These are phyloP conservation scores for Pterocarpus santalinus DNA, from an alignment of 306 rosid genomes.

Conservation along the genomic window DNA sequence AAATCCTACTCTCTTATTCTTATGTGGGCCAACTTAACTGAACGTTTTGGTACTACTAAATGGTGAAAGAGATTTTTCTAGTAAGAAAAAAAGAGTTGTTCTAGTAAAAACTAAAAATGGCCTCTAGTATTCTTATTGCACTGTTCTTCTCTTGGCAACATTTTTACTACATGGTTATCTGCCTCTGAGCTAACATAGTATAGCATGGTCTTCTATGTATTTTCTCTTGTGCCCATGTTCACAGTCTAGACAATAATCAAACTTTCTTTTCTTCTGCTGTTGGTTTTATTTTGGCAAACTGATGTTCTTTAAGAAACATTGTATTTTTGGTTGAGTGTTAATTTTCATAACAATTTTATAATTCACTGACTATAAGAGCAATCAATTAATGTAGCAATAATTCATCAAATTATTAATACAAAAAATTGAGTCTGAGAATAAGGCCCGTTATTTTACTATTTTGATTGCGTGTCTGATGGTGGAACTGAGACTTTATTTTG, in stretches of 20 bases:
- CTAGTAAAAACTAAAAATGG: not conserved
- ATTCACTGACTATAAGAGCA: not conserved
- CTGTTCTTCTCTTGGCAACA: not conserved
- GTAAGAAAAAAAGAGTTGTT: not conserved
- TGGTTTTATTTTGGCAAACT: not conserved
- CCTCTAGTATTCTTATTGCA: not conserved
- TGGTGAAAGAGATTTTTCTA: not conserved
- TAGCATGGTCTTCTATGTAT: not conserved
- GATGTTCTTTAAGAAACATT: not conserved
- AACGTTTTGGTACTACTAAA: not conserved
- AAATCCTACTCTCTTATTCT: too few species aligned
- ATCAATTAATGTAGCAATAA: not conserved
- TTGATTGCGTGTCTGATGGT: conserved; percentile 26
- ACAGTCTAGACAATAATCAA: not conserved
- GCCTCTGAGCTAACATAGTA: not conserved
- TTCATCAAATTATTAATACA: not conserved
- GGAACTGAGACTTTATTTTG: not conserved
- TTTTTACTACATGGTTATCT: not conserved
- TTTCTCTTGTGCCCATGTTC: not conserved
- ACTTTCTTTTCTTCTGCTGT: not conserved
- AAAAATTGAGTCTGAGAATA: not conserved
- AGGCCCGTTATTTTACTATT: not conserved
- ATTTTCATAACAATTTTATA: not conserved
- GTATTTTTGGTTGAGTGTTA: not conserved
- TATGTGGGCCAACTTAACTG: too few species aligned